A percentile compares a stretch with the other conserved stretches of the same genome.
Evolutionary conservation across 1,284 basidiomycete genomes (phyloP).

Genomic region (Microbotryum scabiosae): DNA sequence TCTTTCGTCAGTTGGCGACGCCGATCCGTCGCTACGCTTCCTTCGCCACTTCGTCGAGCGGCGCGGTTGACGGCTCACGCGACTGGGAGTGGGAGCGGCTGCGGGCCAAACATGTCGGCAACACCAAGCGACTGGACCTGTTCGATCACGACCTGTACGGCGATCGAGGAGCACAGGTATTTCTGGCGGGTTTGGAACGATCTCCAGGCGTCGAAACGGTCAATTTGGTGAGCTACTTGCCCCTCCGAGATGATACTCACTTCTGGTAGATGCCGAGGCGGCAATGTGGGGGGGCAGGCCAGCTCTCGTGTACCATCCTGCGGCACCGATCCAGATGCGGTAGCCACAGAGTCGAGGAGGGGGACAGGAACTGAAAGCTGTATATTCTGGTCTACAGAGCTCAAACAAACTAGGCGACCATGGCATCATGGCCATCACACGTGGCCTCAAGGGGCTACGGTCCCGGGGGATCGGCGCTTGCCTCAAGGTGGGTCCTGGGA

Average conservation of each 20-base stretch:
- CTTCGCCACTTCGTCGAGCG: background rate
- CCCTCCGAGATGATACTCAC: background rate
- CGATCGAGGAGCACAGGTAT: slow-evolving; percentile 7
- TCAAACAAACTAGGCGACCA: slow-evolving; percentile 21
- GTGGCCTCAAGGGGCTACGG: slow-evolving; percentile 23
- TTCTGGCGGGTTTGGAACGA: slow-evolving; percentile 14
- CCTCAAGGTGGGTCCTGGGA: slow-evolving; percentile 20
- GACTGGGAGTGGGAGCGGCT: slow-evolving; percentile 21
- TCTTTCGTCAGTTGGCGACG: slow-evolving; percentile 18
- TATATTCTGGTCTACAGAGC: background rate
- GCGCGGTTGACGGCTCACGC: background rate
- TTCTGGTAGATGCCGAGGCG: no score
- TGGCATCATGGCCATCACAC: slow-evolving; percentile 17
- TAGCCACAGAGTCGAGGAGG: no score
- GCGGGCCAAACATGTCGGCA: slow-evolving; percentile 11
- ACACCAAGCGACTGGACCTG: slow-evolving; percentile 23
- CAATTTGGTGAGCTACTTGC: slow-evolving; percentile 1
- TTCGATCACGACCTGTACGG: slow-evolving; percentile 16
- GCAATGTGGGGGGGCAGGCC: no score
- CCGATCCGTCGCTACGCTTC: slow-evolving; percentile 1
- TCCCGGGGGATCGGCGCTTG: slow-evolving; percentile 13
- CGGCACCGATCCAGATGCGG: no score
- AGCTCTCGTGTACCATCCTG: no score
- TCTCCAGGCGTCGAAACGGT: slow-evolving; percentile 15
- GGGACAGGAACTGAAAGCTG: no score